Percentiles rank a stretch among this genome's conserved stretches.
phyloP scores from a whole-genome alignment of 1,139 yeast genomes.

The Lodderomyces parapsilosis region DNA sequence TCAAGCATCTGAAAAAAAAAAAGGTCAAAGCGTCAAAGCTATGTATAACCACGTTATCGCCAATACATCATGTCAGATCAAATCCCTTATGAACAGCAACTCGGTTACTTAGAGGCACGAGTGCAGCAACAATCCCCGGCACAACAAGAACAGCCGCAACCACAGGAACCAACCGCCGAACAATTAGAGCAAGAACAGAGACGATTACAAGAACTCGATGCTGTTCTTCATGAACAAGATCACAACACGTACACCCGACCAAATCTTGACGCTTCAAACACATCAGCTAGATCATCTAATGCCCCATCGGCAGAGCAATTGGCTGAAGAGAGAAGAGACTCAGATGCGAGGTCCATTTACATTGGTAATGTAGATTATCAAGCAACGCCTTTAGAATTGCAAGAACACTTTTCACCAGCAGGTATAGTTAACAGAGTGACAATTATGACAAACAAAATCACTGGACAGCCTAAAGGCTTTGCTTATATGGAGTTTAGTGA shows the following conservation, averaged over 20 bases:
- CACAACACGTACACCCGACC: not conserved
- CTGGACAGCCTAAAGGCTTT: slow-evolving; percentile 83
- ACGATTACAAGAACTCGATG: slow-evolving; percentile 3
- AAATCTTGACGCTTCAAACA: not conserved
- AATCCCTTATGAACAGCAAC: slow-evolving; percentile 16
- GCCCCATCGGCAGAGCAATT: slow-evolving; percentile 7
- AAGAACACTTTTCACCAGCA: slow-evolving; percentile 69
- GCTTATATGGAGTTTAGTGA: slow-evolving; percentile 82
- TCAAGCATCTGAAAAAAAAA: slow-evolving; percentile 2
- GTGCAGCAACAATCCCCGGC: not conserved
- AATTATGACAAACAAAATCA: slow-evolving; percentile 64
- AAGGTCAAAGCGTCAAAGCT: not conserved
- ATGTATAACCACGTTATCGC: not conserved
- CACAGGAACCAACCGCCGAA: not conserved
- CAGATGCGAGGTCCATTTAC: slow-evolving; percentile 77
- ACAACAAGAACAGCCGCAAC: slow-evolving; percentile 2
- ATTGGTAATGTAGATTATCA: slow-evolving; percentile 87
- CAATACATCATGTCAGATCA: slow-evolving; percentile 16
- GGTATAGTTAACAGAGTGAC: slow-evolving; percentile 87
- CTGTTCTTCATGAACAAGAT: not conserved
- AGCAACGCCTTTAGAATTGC: slow-evolving; percentile 77
- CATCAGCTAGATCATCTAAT: not conserved
- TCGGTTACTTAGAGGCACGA: not conserved
- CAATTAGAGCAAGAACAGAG: slow-evolving; percentile 1
- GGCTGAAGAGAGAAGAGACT: slow-evolving; percentile 39